These are phyloP conservation scores for Gastrolobium villosum DNA, from an alignment of 306 rosid species.

Conservation along the genomic window DNA sequence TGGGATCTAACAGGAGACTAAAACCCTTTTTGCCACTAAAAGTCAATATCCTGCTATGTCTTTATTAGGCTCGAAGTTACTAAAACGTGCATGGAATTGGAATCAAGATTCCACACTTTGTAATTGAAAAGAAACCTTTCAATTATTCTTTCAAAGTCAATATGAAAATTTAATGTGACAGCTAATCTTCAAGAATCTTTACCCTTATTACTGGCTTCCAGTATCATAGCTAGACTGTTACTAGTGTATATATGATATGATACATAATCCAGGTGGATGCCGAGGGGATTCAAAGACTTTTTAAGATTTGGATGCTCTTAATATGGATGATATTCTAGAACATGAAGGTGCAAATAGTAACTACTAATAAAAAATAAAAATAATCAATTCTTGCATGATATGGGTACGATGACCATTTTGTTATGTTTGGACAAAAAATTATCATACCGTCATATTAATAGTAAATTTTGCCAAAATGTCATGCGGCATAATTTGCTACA, in stretches of 20 bases:
- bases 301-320: not conserved
- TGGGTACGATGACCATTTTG: too few relatives aligned
- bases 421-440: too few relatives aligned
- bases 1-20: not conserved
- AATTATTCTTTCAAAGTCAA: slow-evolving; percentile 3
- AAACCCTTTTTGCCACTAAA: not conserved
- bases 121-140: not conserved
- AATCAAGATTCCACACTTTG: slow-evolving; percentile 4
- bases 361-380: too few relatives aligned
- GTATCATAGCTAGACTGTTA: not conserved
- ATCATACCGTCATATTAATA: too few relatives aligned
- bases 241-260: not conserved
- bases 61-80: not conserved
- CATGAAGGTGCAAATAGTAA: not conserved
- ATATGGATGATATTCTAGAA: not conserved
- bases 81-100: not conserved
- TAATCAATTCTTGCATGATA: too few relatives aligned
- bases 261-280: not conserved
- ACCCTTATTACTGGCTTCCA: slow-evolving; percentile 32
- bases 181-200: slow-evolving; percentile 9
- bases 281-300: not conserved
- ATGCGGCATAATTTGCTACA: too few relatives aligned
- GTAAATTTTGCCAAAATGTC: too few relatives aligned
- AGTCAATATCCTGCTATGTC: not conserved
- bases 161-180: not conserved